These are phyloP conservation scores for Termitomyces sp. DNA, from an alignment of 768 basidiomycete genomes.

Conservation along the genomic window DNA sequence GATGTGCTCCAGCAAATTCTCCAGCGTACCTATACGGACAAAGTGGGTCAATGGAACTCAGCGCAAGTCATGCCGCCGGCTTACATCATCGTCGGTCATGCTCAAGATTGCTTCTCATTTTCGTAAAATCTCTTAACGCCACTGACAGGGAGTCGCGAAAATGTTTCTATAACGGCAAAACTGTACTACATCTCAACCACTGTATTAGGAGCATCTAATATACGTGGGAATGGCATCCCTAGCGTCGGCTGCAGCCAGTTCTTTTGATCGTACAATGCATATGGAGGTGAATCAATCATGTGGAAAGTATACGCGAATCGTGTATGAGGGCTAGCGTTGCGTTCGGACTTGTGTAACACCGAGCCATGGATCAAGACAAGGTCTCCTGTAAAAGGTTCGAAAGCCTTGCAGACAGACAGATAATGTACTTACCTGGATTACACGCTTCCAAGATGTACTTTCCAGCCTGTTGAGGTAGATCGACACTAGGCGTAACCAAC, in stretches of 20 bases:
- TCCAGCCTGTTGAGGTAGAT: slow-evolving; percentile 25
- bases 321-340: slow-evolving; percentile 74
- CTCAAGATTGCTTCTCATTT: neutral
- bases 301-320: slow-evolving; percentile 96
- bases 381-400: slow-evolving; percentile 47
- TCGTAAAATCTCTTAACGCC: no score
- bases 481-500: slow-evolving; percentile 35
- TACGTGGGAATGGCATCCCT: slow-evolving; percentile 73
- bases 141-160: neutral
- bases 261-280: slow-evolving; percentile 77
- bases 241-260: slow-evolving; percentile 93
- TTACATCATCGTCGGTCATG: neutral
- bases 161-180: neutral
- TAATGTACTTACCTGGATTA: slow-evolving; percentile 59
- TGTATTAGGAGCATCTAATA: slow-evolving; percentile 28
- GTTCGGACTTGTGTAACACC: slow-evolving; percentile 88
- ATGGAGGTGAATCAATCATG: slow-evolving; percentile 76
- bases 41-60: neutral
- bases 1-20: neutral
- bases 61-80: neutral
- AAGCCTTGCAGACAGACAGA: neutral
- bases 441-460: slow-evolving; percentile 67
- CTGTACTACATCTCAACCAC: neutral
- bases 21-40: no score
- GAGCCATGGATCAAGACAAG: slow-evolving; percentile 91